Evolutionary conservation across 331 rosid species (phyloP).

Genomic region (Telfairia occidentalis): DNA sequence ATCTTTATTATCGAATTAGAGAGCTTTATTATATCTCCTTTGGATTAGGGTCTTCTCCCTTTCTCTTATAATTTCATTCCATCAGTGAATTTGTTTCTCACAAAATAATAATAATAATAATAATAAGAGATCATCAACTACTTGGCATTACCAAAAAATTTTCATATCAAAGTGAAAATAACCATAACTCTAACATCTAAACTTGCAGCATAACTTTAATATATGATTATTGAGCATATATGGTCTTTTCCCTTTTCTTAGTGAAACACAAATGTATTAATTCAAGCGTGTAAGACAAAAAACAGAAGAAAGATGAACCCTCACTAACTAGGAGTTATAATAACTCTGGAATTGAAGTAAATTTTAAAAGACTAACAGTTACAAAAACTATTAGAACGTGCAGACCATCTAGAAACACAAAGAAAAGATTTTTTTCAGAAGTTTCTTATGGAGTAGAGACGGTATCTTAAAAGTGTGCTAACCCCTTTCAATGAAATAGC

Average conservation of each 20-base stretch:
- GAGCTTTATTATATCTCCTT: no score
- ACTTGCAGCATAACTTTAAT: not conserved
- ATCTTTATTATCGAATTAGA: no score
- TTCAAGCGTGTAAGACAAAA: no score
- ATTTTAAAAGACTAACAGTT: not conserved
- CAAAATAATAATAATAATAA: no score
- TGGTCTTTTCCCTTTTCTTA: not conserved
- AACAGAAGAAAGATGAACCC: no score
- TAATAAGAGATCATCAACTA: not conserved
- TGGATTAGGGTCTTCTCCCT: no score
- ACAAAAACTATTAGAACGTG: not conserved
- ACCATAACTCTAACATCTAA: not conserved
- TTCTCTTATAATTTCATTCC: no score
- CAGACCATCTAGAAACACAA: not conserved
- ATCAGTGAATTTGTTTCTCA: no score
- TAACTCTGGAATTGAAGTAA: not conserved
- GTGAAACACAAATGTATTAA: no score
- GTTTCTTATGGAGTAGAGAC: not conserved
- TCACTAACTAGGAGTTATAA: not conserved
- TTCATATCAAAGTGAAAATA: not conserved
- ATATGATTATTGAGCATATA: not conserved
- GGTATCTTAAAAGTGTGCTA: not conserved
- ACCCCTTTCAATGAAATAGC: not conserved
- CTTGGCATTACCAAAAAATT: not conserved
- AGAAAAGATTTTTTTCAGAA: not conserved